Conservation (phyloP, 495 filamentous ascomycete genomes). For the Xanthoparmelia taractica region DNA sequence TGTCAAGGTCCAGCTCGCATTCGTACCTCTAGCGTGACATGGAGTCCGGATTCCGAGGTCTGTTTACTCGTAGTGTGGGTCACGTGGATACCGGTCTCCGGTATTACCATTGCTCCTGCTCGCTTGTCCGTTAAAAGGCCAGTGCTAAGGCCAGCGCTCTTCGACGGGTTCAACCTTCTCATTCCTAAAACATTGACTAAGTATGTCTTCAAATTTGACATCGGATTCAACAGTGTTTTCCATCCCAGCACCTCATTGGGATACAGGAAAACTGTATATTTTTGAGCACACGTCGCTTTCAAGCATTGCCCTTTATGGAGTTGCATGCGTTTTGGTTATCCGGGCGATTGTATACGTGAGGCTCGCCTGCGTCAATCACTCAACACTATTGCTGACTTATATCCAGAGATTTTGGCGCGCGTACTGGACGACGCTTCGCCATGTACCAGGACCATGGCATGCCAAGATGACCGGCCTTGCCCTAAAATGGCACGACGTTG, state of each 20-base stretch:
- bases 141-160: background rate
- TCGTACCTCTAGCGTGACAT: background rate
- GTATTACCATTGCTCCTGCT: background rate
- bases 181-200: background rate
- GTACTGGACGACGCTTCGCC: slow-evolving; percentile 14
- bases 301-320: slow-evolving; percentile 3
- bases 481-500: slow-evolving; percentile 11
- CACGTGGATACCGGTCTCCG: slow-evolving; percentile 11
- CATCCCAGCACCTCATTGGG: background rate
- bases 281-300: slow-evolving; percentile 6
- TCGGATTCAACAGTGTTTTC: background rate
- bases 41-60: background rate
- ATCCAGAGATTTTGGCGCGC: slow-evolving; percentile 9
- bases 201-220: background rate
- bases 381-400: slow-evolving; percentile 1
- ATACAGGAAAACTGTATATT: background rate
- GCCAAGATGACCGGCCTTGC: slow-evolving; percentile 13
- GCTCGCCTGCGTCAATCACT: background rate
- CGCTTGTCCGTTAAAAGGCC: background rate
- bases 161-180: background rate
- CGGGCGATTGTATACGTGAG: slow-evolving; percentile 10
- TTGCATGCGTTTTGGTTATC: background rate
- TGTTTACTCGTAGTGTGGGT: background rate
- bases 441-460: slow-evolving; percentile 15
- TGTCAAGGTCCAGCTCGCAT: slow-evolving; percentile 4